These are phyloP conservation scores for Aspergillus ustus DNA, from an alignment of 2,329 filamentous ascomycete genomes.

Conservation along the genomic window DNA sequence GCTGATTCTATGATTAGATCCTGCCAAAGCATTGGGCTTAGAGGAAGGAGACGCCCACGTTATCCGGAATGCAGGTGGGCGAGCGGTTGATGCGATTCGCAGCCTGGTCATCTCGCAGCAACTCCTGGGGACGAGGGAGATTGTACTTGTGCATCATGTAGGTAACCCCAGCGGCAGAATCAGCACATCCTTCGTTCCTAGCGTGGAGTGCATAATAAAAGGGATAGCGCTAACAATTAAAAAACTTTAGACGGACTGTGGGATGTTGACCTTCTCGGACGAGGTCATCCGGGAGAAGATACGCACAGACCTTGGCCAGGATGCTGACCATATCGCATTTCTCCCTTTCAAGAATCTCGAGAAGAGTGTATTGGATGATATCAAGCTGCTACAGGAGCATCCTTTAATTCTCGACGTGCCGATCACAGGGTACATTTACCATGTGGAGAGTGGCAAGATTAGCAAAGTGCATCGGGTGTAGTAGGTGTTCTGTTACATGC, in stretches of 20 bases:
- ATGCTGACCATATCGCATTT: background rate
- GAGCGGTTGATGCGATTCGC: slow-evolving; percentile 70
- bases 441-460: background rate
- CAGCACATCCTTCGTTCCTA: background rate
- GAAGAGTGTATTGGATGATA: background rate
- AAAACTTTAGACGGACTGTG: background rate
- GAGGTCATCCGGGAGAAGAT: background rate
- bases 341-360: background rate
- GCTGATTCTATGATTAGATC: slow-evolving; percentile 52
- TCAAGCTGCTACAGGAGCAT: background rate
- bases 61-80: slow-evolving; percentile 74
- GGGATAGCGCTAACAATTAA: too few species aligned
- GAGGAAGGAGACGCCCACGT: slow-evolving; percentile 77
- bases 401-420: background rate
- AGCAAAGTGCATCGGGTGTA: background rate
- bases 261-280: background rate
- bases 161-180: background rate
- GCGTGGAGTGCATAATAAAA: too few species aligned
- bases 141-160: slow-evolving; percentile 56
- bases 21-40: slow-evolving; percentile 71
- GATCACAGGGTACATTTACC: background rate
- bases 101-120: slow-evolving; percentile 80
- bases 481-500: background rate
- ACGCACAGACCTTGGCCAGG: background rate
- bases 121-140: slow-evolving; percentile 74